Base-by-base conservation (phyloP, 768 basidiomycete species). In the Leccinellum luteum region DNA sequence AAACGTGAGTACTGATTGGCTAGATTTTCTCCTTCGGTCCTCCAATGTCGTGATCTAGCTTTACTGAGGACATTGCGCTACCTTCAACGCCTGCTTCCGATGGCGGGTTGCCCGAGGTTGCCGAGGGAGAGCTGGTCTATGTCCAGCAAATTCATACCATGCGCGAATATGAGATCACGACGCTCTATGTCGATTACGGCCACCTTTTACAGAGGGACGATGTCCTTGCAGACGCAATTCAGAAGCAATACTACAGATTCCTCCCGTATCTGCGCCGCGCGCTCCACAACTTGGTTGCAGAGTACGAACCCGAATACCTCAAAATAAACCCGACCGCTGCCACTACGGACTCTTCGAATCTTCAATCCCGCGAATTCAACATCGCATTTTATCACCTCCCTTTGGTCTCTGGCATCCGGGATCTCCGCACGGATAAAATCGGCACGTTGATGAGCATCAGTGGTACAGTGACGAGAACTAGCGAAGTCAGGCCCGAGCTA, bases 401-500 rank as follows among this genome's bases (percentile, higher is more conserved):
- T 12, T 78, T 99, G 35, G 92, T 95, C 14, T 93, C 92, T 48
- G 94, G 94, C 6, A 99, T 99, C 56, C 89, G 97, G 15, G 92
- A 96, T 64, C 78, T 99, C 31, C 81, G 89, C 65, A 98, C 94
- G 45, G 92, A 93, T 63, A 90, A 89, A 72, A 97, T 98, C 57
- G 97, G 97, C 19, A 92, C 90, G 3, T 78, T 99, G 58, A 89
- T 95, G 84, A 89, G 90, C 68, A 96, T 99, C 74, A 91, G 90
- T 63, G 97, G 97, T 15, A 99, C 97, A 1, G 96, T 98, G 35
- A 98, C 97, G 1, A 83, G 97, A 52, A 99, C 97, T 3, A 94
- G 92, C 64, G 97, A 99, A 77, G 97, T 99, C 47, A 81, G 97
- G 30, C 97, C 97, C 2, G 97, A 98, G 74, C 75, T 99, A 50